A percentile compares a stretch with the other conserved stretches of the same genome.
These are phyloP conservation scores for Cyclotella distinguenda DNA, from an alignment of 108 stramenopile genomes.

Conservation along the genomic window DNA sequence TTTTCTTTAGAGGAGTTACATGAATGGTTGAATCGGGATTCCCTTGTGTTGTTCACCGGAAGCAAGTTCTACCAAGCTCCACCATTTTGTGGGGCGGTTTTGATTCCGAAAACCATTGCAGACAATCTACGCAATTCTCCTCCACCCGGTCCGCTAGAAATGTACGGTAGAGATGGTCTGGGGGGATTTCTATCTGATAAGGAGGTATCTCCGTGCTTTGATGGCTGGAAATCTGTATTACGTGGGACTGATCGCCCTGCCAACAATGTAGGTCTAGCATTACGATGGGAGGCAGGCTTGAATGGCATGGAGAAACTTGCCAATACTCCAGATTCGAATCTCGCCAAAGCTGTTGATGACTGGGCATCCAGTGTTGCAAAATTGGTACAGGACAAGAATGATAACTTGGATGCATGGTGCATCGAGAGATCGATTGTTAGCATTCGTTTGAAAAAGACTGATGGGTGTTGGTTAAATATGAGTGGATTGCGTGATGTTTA, in stretches of 20 bases:
- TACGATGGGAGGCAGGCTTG: slow-evolving; percentile 77
- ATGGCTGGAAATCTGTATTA: slow-evolving; percentile 51
- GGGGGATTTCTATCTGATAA: slow-evolving; percentile 70
- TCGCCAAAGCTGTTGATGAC: slow-evolving; percentile 46
- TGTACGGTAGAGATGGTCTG: slow-evolving; percentile 55
- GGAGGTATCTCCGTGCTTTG: slow-evolving; percentile 58
- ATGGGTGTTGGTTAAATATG: slow-evolving; percentile 56
- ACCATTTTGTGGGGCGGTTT: slow-evolving; percentile 65
- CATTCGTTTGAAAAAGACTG: slow-evolving; percentile 52
- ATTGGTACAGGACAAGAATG: slow-evolving; percentile 42
- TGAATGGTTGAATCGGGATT: slow-evolving; percentile 66
- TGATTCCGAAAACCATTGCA: slow-evolving; percentile 56
- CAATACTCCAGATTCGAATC: slow-evolving; percentile 32
- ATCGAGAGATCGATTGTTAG: slow-evolving; percentile 70
- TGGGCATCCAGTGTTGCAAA: slow-evolving; percentile 54
- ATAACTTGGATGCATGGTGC: slow-evolving; percentile 66
- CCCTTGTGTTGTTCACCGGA: slow-evolving; percentile 63
- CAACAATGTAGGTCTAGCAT: slow-evolving; percentile 62
- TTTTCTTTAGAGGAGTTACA: slow-evolving; percentile 64
- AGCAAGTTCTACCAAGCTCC: slow-evolving; percentile 82
- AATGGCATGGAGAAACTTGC: slow-evolving; percentile 68
- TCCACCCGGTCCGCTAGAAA: slow-evolving; percentile 38
- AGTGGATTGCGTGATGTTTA: slow-evolving; percentile 64
- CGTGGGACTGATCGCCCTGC: slow-evolving; percentile 29
- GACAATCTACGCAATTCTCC: slow-evolving; percentile 47